Percentiles rank a stretch among this genome's conserved stretches.
Conservation (phyloP, 495 filamentous ascomycete genomes). For the Xylona heveae region DNA sequence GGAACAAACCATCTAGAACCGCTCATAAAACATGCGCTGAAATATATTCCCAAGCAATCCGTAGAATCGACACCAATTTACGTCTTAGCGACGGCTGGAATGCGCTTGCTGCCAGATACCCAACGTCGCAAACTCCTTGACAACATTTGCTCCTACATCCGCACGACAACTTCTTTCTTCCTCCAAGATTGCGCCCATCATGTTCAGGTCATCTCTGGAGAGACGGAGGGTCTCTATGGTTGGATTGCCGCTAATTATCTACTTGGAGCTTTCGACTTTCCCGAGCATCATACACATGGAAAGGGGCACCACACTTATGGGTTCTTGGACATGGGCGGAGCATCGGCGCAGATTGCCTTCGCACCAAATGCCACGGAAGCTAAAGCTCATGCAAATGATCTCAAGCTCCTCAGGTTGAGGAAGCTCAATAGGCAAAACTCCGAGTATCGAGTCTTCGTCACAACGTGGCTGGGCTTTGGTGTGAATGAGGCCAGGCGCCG, state of each 20-base stretch:
- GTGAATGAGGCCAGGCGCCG: constrained; percentile 74
- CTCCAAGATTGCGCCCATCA: constrained; percentile 80
- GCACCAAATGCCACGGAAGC: constrained; percentile 85
- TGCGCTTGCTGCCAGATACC: constrained; percentile 63
- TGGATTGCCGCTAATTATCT: constrained; percentile 98
- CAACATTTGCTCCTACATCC: constrained; percentile 70
- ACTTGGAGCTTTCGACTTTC: constrained; percentile 77
- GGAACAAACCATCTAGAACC: constrained; percentile 61
- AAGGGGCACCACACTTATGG: constrained; percentile 92
- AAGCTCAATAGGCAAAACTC: constrained; percentile 51
- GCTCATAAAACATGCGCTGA: constrained; percentile 64
- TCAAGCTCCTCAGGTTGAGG: constrained; percentile 67
- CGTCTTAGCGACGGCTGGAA: constrained; percentile 87
- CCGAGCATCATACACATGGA: constrained; percentile 49
- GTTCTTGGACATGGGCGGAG: constrained; percentile 96
- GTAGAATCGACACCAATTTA: constrained; percentile 78
- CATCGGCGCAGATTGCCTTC: constrained; percentile 94
- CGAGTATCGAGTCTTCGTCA: constrained; percentile 81
- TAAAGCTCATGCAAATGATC: constrained; percentile 71
- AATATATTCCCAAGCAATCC: constrained; percentile 59
- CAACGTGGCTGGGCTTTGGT: constrained; percentile 92
- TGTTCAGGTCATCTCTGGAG: constrained; percentile 90
- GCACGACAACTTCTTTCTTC: constrained; percentile 55
- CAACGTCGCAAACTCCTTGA: constrained; percentile 50
- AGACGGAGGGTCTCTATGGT: constrained; percentile 93